phyloP scores from a whole-genome alignment of 305 asterid species.

The Fraxinus velutina region DNA sequence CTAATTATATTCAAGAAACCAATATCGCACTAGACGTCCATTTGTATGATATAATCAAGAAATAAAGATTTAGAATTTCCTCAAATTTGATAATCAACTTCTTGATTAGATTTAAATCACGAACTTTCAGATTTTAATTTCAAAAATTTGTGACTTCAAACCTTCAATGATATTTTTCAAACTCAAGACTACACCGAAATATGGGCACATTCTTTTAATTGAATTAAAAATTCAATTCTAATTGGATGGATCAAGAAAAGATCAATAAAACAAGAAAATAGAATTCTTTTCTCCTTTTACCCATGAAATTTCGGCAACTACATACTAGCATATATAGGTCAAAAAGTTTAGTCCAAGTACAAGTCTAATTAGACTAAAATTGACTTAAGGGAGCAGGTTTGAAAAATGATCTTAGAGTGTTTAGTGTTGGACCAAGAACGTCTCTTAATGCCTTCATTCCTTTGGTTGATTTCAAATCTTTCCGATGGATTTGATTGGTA shows the following conservation, averaged over 20 bases:
- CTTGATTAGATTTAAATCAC: neutral
- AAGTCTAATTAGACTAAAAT: too few relatives aligned
- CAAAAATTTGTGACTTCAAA: neutral
- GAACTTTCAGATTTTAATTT: too few relatives aligned
- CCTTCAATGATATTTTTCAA: neutral
- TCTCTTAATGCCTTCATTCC: too few relatives aligned
- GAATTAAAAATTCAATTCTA: neutral
- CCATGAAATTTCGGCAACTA: neutral
- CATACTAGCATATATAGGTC: neutral
- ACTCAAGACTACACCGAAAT: too few relatives aligned
- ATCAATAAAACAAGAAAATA: too few relatives aligned
- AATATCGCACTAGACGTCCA: neutral
- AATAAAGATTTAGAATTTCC: neutral
- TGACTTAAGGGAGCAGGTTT: neutral
- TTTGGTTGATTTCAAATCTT: too few relatives aligned
- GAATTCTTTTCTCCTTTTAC: neutral
- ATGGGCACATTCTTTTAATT: neutral
- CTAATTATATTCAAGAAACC: neutral
- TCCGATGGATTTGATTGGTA: too few relatives aligned
- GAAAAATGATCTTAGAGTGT: too few relatives aligned
- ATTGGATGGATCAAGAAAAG: neutral
- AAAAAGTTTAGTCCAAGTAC: neutral
- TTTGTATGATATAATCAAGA: neutral
- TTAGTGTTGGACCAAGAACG: too few relatives aligned
- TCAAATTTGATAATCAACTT: too few relatives aligned